phyloP scores from a whole-genome alignment of 2,329 filamentous ascomycete species.

The Colletotrichum shisoi region DNA sequence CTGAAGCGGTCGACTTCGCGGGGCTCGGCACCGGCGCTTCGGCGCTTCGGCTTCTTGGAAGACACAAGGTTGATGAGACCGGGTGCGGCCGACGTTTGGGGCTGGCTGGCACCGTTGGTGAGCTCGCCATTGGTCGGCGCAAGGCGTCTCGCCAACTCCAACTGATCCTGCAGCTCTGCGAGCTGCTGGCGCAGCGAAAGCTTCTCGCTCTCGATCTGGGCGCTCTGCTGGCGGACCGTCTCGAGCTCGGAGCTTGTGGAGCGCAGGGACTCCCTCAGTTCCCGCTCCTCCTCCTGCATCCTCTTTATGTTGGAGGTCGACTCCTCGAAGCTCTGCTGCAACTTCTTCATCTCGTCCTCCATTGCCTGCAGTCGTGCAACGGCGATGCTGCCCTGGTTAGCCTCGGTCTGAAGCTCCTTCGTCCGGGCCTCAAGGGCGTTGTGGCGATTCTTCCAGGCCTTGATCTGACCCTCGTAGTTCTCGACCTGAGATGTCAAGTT shows the following conservation, averaged over 20 bases:
- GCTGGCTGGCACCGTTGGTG: conserved; percentile 52
- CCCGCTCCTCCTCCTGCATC: conserved; percentile 91
- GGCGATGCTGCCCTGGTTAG: conserved; percentile 96
- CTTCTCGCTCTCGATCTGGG: conserved; percentile 84
- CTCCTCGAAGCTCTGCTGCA: conserved; percentile 89
- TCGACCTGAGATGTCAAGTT: conserved; percentile 85
- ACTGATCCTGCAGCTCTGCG: conserved; percentile 86
- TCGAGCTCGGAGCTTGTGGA: conserved; percentile 83
- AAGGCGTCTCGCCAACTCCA: conserved; percentile 83
- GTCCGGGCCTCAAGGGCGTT: conserved; percentile 87
- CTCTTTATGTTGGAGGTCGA: conserved; percentile 89
- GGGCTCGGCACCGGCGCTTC: conserved; percentile 87
- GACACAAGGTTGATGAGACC: conserved; percentile 96
- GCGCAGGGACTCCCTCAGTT: conserved; percentile 82
- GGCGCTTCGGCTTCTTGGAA: conserved; percentile 94
- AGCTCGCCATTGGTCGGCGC: conserved; percentile 74
- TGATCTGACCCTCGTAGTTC: conserved; percentile 94
- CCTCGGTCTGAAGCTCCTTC: conserved; percentile 94
- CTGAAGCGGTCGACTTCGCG: conserved; percentile 90
- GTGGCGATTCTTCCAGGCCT: conserved; percentile 92
- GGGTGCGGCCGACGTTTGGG: conserved; percentile 64
- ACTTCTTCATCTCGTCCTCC: conserved; percentile 94
- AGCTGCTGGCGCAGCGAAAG: conserved; percentile 85
- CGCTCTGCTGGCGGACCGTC: conserved; percentile 75
- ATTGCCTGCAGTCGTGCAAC: conserved; percentile 88